Conservation (phyloP, 805 yeast species). For the Lipomyces spencermartinsiae region DNA sequence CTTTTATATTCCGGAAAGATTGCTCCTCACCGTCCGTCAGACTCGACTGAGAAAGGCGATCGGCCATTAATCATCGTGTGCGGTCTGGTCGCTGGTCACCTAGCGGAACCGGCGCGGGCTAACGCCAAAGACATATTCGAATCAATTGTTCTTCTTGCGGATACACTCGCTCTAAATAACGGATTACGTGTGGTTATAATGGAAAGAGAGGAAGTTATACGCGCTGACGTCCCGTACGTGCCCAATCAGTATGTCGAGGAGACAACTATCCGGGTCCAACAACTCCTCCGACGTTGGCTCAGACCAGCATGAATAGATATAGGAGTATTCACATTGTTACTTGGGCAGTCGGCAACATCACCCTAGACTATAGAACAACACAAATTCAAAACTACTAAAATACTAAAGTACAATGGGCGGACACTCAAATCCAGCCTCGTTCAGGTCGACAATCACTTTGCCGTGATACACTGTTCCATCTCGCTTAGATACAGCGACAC, state of each 20-base stretch:
- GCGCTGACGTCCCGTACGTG: slow-evolving; percentile 9
- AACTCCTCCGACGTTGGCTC: slow-evolving; percentile 11
- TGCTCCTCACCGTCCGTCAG: neutral
- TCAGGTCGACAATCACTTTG: neutral
- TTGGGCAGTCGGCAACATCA: neutral
- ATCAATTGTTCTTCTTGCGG: slow-evolving; percentile 11
- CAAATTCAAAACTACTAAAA: slow-evolving; percentile 4
- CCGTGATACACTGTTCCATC: slow-evolving; percentile 49
- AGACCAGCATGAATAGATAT: neutral
- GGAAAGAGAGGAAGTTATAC: slow-evolving; percentile 7
- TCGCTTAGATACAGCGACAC: slow-evolving; percentile 60
- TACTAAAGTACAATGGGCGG: neutral
- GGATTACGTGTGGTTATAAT: slow-evolving; percentile 11
- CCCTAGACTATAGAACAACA: neutral
- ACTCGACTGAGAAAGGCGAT: neutral
- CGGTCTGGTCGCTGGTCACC: slow-evolving; percentile 16
- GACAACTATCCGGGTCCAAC: neutral
- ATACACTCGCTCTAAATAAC: neutral
- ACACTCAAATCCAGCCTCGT: neutral
- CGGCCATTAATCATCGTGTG: neutral
- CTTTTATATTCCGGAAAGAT: slow-evolving; percentile 6
- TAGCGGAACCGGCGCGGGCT: slow-evolving; percentile 6
- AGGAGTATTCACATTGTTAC: neutral
- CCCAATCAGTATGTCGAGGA: neutral
- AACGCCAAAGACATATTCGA: slow-evolving; percentile 11